phyloP scores from a whole-genome alignment of 805 yeast genomes.

The Metschnikowia rubicola region DNA sequence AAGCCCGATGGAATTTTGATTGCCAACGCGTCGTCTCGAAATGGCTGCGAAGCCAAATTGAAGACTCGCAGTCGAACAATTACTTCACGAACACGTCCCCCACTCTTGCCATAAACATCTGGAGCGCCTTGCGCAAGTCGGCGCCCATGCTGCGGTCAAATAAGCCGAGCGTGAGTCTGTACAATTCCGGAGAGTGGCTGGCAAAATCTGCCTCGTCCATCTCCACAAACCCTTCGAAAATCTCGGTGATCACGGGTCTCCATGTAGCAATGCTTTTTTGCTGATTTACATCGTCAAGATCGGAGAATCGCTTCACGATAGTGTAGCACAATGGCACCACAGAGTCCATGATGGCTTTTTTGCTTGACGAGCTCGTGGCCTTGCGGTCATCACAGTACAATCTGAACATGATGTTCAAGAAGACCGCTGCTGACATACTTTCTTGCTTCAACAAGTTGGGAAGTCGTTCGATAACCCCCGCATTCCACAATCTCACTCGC shows the following conservation, averaged over 20 bases:
- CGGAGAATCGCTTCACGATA: slow-evolving; percentile 66
- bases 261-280: slow-evolving; percentile 77
- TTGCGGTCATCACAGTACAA: slow-evolving; percentile 66
- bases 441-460: slow-evolving; percentile 93
- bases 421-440: slow-evolving; percentile 83
- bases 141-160: slow-evolving; percentile 58
- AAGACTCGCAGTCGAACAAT: neutral
- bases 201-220: slow-evolving; percentile 71
- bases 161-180: slow-evolving; percentile 53
- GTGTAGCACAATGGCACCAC: slow-evolving; percentile 64
- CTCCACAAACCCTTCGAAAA: slow-evolving; percentile 75
- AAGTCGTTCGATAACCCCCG: slow-evolving; percentile 86
- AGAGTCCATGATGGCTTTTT: slow-evolving; percentile 49
- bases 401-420: slow-evolving; percentile 74
- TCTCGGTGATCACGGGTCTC: slow-evolving; percentile 90
- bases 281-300: slow-evolving; percentile 74
- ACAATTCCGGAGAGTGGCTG: slow-evolving; percentile 55
- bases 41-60: neutral
- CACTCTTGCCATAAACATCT: slow-evolving; percentile 52
- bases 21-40: neutral
- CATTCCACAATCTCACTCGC: slow-evolving; percentile 84
- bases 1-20: neutral
- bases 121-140: slow-evolving; percentile 60
- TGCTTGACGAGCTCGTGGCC: slow-evolving; percentile 41
- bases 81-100: slow-evolving; percentile 38